Conservation (phyloP, 805 yeast genomes). For the Saccharomycopsis sp. region DNA sequence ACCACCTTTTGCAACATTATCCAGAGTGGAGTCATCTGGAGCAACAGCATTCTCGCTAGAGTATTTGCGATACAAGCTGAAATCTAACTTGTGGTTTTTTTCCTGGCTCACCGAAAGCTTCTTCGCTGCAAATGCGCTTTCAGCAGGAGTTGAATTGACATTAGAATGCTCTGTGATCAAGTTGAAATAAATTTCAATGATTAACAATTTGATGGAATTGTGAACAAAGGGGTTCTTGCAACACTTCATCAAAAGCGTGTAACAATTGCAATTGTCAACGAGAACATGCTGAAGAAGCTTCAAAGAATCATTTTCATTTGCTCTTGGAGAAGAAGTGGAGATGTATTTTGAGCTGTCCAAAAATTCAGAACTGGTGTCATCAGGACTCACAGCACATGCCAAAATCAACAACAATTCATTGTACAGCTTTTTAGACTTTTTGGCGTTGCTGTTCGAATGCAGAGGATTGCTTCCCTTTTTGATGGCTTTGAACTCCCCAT, state of each 20-base stretch:
- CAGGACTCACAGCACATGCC: neutral
- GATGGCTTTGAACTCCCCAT: too few relatives aligned
- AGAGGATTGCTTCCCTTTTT: too few relatives aligned
- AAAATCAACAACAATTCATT: constrained; percentile 4
- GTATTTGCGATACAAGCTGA: neutral
- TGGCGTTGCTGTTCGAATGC: too few relatives aligned
- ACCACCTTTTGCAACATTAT: too few relatives aligned
- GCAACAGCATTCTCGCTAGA: neutral
- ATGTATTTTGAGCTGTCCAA: too few relatives aligned
- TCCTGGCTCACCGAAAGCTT: neutral
- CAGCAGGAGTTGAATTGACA: neutral
- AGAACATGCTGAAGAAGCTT: neutral
- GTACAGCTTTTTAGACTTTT: constrained; percentile 1
- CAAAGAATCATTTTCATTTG: neutral
- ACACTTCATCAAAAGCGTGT: constrained; percentile 10
- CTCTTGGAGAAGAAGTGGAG: neutral
- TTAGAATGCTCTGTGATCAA: constrained; percentile 14
- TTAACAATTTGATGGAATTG: constrained; percentile 1
- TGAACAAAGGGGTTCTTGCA: constrained; percentile 16
- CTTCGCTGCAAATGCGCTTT: neutral
- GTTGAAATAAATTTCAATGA: constrained; percentile 14
- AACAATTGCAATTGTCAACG: constrained; percentile 6
- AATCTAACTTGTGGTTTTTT: neutral
- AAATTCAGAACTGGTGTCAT: neutral
- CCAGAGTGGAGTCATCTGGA: neutral